Evolutionary conservation across 1,284 basidiomycete genomes (phyloP).

Genomic region (Peniophora sp.): DNA sequence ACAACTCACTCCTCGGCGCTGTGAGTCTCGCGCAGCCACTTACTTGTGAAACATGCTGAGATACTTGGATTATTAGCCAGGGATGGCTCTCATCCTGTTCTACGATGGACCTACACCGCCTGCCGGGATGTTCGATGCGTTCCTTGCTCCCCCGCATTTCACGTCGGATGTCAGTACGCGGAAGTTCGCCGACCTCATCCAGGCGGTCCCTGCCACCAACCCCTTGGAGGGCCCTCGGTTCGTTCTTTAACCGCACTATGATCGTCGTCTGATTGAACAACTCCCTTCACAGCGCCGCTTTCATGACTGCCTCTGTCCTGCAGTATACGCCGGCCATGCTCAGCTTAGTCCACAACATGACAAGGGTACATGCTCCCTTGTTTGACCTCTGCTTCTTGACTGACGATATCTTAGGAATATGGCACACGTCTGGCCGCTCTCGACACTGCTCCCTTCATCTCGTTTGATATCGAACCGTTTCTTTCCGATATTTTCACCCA

Average conservation of each 20-base stretch:
- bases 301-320: constrained; percentile 40
- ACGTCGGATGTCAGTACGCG: constrained; percentile 11
- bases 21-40: neutral
- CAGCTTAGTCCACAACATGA: constrained; percentile 41
- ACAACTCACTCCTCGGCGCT: neutral
- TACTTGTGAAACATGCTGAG: too few species aligned
- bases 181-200: constrained; percentile 17
- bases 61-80: neutral
- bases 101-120: constrained; percentile 4
- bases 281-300: constrained; percentile 28
- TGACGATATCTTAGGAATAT: constrained; percentile 21
- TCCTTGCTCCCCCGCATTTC: neutral
- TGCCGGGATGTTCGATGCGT: constrained; percentile 2
- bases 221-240: neutral
- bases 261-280: neutral
- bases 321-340: constrained; percentile 33
- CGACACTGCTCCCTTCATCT: constrained; percentile 36
- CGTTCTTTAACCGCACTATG: too few species aligned
- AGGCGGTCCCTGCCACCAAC: constrained; percentile 1
- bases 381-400: constrained; percentile 24
- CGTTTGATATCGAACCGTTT: constrained; percentile 53
- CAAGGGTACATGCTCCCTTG: constrained; percentile 28
- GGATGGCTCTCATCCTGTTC: neutral
- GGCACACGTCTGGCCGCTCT: constrained; percentile 14
- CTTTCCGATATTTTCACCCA: constrained; percentile 34